Base-by-base conservation (phyloP, 768 basidiomycete genomes). In the Tylopilus subfusipes region DNA sequence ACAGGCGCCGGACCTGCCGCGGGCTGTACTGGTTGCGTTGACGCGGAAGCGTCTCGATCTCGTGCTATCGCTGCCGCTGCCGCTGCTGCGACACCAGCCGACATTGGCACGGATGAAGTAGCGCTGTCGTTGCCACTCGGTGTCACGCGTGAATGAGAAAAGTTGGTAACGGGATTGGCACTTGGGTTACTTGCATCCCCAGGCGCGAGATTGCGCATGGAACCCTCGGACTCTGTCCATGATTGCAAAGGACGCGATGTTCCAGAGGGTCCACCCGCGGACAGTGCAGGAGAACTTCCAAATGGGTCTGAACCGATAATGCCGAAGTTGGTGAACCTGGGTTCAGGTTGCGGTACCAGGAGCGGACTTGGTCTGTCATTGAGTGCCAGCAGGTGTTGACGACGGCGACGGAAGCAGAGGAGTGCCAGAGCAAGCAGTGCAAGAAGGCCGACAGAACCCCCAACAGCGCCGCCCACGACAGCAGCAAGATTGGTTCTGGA, bases 361-460 rank as follows among this genome's bases (percentile, higher is more conserved):
- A 61, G 42, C 14, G 56, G 64, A 12, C 21, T 36, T 16, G 53
- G 55, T 33, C 49, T 48, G 14, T 63, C 57, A 8, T 54, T 50
- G 0, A 44, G 25, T 10, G 19, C 2, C 9, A 45, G 14, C n/a
- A 51, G 2, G n/a, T 14, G 53, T 34, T 33, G 25, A 29, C 43
- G 53, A 5, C 58, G 65, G 18, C 57, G 55, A 27, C 56, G 56
- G 50, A 50, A 30, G 38, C 39, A 68, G 21, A 54, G 52, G 0
- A 57, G 29, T 3, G 27, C 50, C n/a, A 65, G 39, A 9, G 12
- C 58, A 51, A 58, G 19, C 2, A 68, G 51, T 16, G 38, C 62
- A 2, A 67, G 42, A 16, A 67, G 34, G 27, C 56, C 59, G 14
- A 49, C 18, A 30, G 14, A 57, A n/a, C 66, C 66, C 18, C 61